Evolutionary conservation across 2,329 filamentous ascomycete genomes (phyloP).

Genomic region (Ceratocystis huliohia): DNA sequence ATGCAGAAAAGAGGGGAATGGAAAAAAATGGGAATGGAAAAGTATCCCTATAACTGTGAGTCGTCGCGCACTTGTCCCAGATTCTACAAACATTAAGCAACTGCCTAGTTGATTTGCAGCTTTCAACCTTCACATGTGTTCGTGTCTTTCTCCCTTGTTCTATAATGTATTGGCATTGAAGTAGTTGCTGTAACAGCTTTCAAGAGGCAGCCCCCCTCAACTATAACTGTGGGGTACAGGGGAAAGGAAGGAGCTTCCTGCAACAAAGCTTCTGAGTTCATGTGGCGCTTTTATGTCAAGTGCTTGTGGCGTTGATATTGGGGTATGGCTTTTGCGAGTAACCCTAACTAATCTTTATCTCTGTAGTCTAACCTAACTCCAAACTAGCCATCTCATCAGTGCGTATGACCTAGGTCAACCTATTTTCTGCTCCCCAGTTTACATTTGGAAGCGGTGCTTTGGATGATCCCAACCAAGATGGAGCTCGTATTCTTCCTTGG

Average conservation of each 20-base stretch:
- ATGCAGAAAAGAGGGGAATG: neutral
- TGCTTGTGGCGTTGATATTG: neutral
- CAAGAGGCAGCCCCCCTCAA: neutral
- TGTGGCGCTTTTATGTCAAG: neutral
- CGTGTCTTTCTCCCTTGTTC: neutral
- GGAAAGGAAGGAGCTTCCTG: neutral
- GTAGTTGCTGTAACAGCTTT: neutral
- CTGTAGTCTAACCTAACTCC: neutral
- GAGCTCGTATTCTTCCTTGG: slow-evolving; percentile 23
- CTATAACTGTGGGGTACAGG: neutral
- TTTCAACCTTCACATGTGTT: neutral
- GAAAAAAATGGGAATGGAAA: neutral
- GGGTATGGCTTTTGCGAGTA: neutral
- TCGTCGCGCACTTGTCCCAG: neutral
- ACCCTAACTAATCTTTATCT: neutral
- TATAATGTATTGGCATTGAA: neutral
- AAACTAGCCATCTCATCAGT: neutral
- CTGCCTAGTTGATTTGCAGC: neutral
- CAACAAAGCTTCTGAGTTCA: neutral
- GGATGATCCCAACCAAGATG: slow-evolving; percentile 25
- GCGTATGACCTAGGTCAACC: neutral
- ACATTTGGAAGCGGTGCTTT: slow-evolving; percentile 23
- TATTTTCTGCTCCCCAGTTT: slow-evolving; percentile 2
- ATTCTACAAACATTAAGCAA: neutral
- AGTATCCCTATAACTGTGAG: neutral